Conservation (phyloP, 768 basidiomycete genomes). For the Suillus spraguei region DNA sequence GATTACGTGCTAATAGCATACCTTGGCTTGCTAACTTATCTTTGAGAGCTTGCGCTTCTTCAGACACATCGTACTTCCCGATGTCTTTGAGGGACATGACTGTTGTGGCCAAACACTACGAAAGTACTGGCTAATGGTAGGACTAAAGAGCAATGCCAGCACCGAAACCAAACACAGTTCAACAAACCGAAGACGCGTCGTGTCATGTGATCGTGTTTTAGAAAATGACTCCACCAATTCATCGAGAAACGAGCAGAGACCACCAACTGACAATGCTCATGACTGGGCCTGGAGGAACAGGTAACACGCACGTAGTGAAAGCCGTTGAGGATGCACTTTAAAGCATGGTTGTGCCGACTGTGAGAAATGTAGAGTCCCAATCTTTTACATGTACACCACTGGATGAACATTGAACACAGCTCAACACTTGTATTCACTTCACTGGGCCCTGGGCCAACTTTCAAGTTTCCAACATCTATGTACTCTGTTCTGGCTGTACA, state of each 20-base stretch:
- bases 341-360: too few relatives aligned
- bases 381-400: too few relatives aligned
- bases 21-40: constrained; percentile 40
- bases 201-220: constrained; percentile 35
- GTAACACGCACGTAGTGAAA: too few relatives aligned
- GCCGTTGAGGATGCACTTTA: too few relatives aligned
- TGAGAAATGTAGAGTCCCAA: too few relatives aligned
- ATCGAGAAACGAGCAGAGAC: too few relatives aligned
- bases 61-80: constrained; percentile 42
- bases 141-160: neutral
- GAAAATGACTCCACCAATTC: too few relatives aligned
- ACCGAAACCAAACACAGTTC: constrained; percentile 27
- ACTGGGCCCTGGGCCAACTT: neutral
- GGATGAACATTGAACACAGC: too few relatives aligned
- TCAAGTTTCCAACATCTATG: neutral
- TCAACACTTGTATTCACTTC: neutral
- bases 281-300: too few relatives aligned
- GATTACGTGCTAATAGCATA: constrained; percentile 16
- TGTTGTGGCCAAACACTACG: constrained; percentile 14
- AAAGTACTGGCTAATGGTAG: neutral
- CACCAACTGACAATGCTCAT: too few relatives aligned
- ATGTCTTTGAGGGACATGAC: constrained; percentile 42
- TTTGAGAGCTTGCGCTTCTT: constrained; percentile 39
- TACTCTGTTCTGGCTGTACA: neutral
- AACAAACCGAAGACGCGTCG: constrained; percentile 34